phyloP scores from a whole-genome alignment of 495 filamentous ascomycete genomes.

The Eremomyces bilateralis region DNA sequence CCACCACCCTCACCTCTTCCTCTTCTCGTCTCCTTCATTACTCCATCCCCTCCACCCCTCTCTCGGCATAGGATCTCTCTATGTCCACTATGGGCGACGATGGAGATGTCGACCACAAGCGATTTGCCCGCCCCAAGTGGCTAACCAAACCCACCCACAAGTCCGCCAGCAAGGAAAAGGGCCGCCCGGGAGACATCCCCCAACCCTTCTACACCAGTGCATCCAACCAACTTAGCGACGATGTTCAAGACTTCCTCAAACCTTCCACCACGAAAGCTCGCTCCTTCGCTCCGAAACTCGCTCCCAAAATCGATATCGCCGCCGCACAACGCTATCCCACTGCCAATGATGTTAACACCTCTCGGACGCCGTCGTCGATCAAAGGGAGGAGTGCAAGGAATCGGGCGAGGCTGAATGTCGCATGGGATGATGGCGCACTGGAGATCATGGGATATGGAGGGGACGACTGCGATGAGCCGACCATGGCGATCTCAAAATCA shows the following conservation, averaged over 20 bases:
- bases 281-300: conserved; percentile 5
- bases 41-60: no score
- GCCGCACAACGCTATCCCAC: conserved; percentile 19
- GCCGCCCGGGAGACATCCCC: no score
- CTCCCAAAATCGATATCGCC: conserved; percentile 18
- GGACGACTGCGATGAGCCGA: conserved; percentile 52
- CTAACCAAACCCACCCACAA: no score
- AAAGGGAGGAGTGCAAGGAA: neutral
- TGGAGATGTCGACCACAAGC: no score
- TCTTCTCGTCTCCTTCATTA: no score
- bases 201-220: no score
- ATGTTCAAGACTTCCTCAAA: conserved; percentile 21
- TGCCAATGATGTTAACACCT: conserved; percentile 10
- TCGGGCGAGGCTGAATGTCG: conserved; percentile 28
- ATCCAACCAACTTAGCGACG: conserved; percentile 15
- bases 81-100: no score
- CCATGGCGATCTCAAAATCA: conserved; percentile 36
- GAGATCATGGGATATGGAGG: conserved; percentile 74
- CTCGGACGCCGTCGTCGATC: conserved; percentile 6
- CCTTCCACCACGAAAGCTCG: conserved; percentile 16
- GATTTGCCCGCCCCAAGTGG: no score
- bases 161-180: no score
- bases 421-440: conserved; percentile 41
- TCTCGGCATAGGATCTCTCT: no score
- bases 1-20: no score